Percentiles rank a stretch among this genome's conserved stretches.
These are phyloP conservation scores for Schizosaccharomyces lindneri DNA, from an alignment of 805 yeast genomes.

Conservation along the genomic window DNA sequence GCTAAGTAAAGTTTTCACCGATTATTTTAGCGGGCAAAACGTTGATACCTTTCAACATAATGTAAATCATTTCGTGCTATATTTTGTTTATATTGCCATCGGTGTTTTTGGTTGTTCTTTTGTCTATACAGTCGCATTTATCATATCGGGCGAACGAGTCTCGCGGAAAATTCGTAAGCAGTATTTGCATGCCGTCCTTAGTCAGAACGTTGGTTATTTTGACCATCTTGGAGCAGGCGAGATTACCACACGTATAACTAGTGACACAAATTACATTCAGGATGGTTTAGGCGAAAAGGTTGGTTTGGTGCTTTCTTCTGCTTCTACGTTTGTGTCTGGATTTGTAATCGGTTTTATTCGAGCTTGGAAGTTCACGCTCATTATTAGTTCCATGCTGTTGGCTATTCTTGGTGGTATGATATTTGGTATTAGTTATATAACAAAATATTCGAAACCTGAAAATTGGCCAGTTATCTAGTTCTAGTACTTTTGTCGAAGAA, in stretches of 20 bases:
- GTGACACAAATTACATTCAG: slow-evolving; percentile 18
- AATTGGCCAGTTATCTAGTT: slow-evolving; percentile 6
- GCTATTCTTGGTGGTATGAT: slow-evolving; percentile 13
- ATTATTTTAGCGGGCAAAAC: slow-evolving; percentile 10
- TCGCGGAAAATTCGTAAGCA: slow-evolving; percentile 17
- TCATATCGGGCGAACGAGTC: slow-evolving; percentile 18
- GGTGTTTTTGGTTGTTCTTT: slow-evolving; percentile 11
- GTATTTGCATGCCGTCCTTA: slow-evolving; percentile 16
- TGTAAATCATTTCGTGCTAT: slow-evolving; percentile 16
- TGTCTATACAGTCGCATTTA: slow-evolving; percentile 16
- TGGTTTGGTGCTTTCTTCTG: slow-evolving; percentile 17
- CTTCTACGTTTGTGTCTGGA: slow-evolving; percentile 18
- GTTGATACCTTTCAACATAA: slow-evolving; percentile 13
- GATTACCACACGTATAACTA: slow-evolving; percentile 20
- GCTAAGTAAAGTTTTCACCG: slow-evolving; percentile 15
- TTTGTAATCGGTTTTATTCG: slow-evolving; percentile 15
- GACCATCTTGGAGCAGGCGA: slow-evolving; percentile 19
- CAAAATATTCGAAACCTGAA: slow-evolving; percentile 6
- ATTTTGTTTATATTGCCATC: slow-evolving; percentile 19
- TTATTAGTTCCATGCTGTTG: slow-evolving; percentile 15
- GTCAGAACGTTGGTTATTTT: slow-evolving; percentile 20
- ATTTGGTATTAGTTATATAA: slow-evolving; percentile 12
- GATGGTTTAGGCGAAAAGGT: slow-evolving; percentile 21
- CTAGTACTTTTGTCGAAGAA: slow-evolving; percentile 18
- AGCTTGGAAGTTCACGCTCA: slow-evolving; percentile 16